Evolutionary conservation across 139 green algal species (phyloP).

Genomic region (Micromonas commoda): DNA sequence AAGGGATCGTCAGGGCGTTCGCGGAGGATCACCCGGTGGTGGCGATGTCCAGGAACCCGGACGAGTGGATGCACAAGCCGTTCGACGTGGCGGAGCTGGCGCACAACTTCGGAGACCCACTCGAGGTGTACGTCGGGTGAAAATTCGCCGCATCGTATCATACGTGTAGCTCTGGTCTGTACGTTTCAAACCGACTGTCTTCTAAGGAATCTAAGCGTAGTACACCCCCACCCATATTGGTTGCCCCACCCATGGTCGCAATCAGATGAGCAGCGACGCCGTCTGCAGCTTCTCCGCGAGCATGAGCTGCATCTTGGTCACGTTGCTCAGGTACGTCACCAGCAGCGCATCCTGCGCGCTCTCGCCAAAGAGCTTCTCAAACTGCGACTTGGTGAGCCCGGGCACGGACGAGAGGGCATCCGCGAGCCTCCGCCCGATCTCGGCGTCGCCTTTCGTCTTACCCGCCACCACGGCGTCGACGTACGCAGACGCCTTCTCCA

Average conservation of each 20-base stretch:
- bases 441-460: not conserved
- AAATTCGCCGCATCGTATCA: not conserved
- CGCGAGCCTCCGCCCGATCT: constrained; percentile 9
- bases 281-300: constrained; percentile 24
- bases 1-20: not conserved
- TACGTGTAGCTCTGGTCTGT: not conserved
- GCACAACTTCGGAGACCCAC: not conserved
- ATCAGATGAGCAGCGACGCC: constrained; percentile 4
- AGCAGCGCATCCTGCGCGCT: constrained; percentile 25
- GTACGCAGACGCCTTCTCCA: constrained; percentile 22
- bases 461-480: constrained; percentile 16
- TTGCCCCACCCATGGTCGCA: not conserved
- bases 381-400: constrained; percentile 24
- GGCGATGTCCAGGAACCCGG: not conserved
- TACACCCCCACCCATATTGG: not conserved
- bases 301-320: constrained; percentile 27
- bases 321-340: constrained; percentile 30
- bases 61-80: not conserved
- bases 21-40: not conserved
- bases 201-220: not conserved
- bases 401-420: constrained; percentile 4
- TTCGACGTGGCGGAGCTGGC: constrained; percentile 1
- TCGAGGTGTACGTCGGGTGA: not conserved
- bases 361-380: constrained; percentile 28
- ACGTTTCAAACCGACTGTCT: not conserved